phyloP scores from a whole-genome alignment of 345 rosid genomes.

The Salix arbutifolia region DNA sequence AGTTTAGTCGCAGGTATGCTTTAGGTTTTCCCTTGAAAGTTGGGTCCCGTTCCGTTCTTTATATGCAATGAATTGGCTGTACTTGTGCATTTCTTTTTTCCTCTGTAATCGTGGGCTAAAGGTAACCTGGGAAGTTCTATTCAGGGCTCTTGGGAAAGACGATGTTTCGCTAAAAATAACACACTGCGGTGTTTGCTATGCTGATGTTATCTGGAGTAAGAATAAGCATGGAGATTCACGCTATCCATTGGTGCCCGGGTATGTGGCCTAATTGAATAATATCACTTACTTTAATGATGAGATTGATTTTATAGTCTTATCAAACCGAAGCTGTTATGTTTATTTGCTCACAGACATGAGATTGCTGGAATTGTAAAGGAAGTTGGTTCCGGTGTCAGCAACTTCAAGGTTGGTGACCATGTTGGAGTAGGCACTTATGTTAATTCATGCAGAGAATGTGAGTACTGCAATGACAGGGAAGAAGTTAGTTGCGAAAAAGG shows the following conservation, averaged over 20 bases:
- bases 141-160: slow-evolving; percentile 54
- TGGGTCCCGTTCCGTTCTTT: background rate
- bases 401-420: slow-evolving; percentile 71
- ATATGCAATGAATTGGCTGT: background rate
- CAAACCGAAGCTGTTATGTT: slow-evolving; percentile 8
- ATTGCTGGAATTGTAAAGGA: slow-evolving; percentile 76
- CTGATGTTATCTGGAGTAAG: slow-evolving; percentile 71
- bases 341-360: slow-evolving; percentile 57
- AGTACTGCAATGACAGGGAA: slow-evolving; percentile 46
- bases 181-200: slow-evolving; percentile 89
- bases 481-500: slow-evolving; percentile 63
- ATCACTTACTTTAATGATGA: background rate
- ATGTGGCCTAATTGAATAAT: slow-evolving; percentile 12
- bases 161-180: slow-evolving; percentile 76
- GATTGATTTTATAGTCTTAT: background rate
- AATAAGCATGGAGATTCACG: slow-evolving; percentile 55
- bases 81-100: too few relatives aligned
- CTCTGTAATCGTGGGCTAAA: too few relatives aligned
- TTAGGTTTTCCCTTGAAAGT: background rate
- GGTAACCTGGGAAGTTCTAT: background rate
- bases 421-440: slow-evolving; percentile 93
- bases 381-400: slow-evolving; percentile 62
- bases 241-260: slow-evolving; percentile 95
- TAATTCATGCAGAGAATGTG: slow-evolving; percentile 76
- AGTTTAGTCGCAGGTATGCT: slow-evolving; percentile 10